Evolutionary conservation across 768 basidiomycete species (phyloP), one percentile per base, ranked within the genome.

Genomic region (Mycena polygramma): DNA sequence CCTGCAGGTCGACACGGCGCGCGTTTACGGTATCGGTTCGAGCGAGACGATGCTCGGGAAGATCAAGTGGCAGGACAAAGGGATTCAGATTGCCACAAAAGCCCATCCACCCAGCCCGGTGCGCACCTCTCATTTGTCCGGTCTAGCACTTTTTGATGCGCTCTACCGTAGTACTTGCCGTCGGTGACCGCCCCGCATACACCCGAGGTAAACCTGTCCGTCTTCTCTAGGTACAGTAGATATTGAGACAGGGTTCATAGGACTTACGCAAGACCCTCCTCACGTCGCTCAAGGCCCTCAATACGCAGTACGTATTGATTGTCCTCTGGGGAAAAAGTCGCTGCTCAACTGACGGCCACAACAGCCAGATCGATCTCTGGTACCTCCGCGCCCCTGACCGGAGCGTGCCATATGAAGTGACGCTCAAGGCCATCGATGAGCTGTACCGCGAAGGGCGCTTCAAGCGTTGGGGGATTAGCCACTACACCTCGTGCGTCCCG

Each of bases 331-430:
- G 30, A 6, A 6, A 30, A 30, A 30, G 6, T 30, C 30, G 30
- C 6, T 30, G 19, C 13, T 46, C 19, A 20, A 17, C 17, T 46
- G 19, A 3, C 14, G 19, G 2, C 41, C 11, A 17, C 19, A 17
- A 15, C 19, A 17, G 45, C 77, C 77, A 84, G 77, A 52, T 83
- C 83, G 79, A 85, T 79, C 73, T 83, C 69, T 83, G 86, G 76
- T 91, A 91, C 69, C 80, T 91, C 39, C 90, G 91, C 69, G 87
- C 83, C 5, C 90, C 90, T 0, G 90, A 91, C 75, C 83, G 88
- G 22, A 83, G 17, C 41, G 85, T 88, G 5, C 86, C 89, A 0
- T 90, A 87, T 67, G 87, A 89, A 73, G 83, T 87, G 7, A 91
- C 90, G 0, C 72, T 88, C 35, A 85, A 84, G 30, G 87, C 85